Evolutionary conservation across 2,329 filamentous ascomycete species (phyloP), one percentile per base, ranked within the genome.

Genomic region (Penicillium sp.): DNA sequence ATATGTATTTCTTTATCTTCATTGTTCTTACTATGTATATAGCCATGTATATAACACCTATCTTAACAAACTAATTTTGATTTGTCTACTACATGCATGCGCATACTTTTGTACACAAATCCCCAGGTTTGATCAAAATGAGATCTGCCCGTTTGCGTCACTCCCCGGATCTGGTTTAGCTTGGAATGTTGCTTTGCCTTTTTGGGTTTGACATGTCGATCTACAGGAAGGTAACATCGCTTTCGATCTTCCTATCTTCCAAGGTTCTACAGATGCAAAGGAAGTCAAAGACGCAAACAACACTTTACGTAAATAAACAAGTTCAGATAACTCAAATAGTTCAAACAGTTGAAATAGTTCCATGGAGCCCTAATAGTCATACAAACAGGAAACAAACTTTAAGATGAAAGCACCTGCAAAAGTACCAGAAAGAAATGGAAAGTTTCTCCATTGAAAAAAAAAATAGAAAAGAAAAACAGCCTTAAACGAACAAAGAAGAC

Each of bases 111-210:
- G 33, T 34, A 34, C 33, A 53, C 7, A 31, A 13, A 44, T 19
- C 45, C 51, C 46, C 53, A 41, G 53, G 44, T 50, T 40, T 41
- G 21, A 40, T 19, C n/a, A 21, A 25, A 16, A 29, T 29, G 11
- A 39, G 33, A 47, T 47, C 39, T n/a, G 29, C 25, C 54, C 60
- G 64, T 67, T 67, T 67, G 65, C 65, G 64, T 67, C 65, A 67
- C 57, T 33, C 43, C 58, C 65, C 65, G 65, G 64, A 67, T 64
- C 50, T 53, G 61, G 65, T 60, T 62, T 67, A 65, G 65, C 57
- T 38, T 60, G 60, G 60, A 66, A 66, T 66, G 60, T 57, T 60
- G 50, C 57, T 39, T 64, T 61, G 29, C 63, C 62, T 55, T 31
- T 66, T 54, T 51, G 60, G 59, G 49, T 38, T 57, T 66, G 63